These are phyloP conservation scores for Suillus americanus DNA, from an alignment of 768 basidiomycete species.

Conservation along the genomic window DNA sequence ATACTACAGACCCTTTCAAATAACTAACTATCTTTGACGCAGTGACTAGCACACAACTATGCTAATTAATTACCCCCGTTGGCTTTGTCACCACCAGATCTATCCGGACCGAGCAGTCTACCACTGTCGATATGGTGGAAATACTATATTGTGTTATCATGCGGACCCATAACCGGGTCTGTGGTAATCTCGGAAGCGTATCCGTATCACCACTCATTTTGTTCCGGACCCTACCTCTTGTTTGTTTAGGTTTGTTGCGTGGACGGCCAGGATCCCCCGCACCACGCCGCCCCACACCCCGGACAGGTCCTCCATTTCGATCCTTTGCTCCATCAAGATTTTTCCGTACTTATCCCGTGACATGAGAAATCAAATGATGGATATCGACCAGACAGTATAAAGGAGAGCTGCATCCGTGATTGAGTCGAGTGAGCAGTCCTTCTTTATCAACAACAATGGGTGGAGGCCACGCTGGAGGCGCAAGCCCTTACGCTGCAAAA, in stretches of 20 bases:
- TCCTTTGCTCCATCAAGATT: background rate
- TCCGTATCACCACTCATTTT: background rate
- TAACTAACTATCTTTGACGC: background rate
- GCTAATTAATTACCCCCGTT: background rate
- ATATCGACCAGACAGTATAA: background rate
- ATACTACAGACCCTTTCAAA: background rate
- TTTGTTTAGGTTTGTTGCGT: background rate
- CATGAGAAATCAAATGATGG: constrained; percentile 1
- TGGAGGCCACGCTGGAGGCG: constrained; percentile 38
- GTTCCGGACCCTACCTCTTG: background rate
- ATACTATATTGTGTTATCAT: background rate
- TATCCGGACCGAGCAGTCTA: background rate
- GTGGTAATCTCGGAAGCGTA: background rate
- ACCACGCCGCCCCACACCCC: constrained; percentile 1
- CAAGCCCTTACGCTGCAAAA: constrained; percentile 34
- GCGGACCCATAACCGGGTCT: background rate
- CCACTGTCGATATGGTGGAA: background rate
- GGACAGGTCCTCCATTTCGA: background rate
- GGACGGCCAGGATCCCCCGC: constrained; percentile 1
- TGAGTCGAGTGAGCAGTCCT: background rate
- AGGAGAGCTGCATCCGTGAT: background rate
- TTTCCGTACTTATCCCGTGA: background rate
- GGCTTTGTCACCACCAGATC: background rate
- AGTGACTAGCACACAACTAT: background rate
- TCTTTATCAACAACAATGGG: constrained; percentile 35